Conservation (phyloP, 331 rosid genomes). For the Arachis monticola region DNA sequence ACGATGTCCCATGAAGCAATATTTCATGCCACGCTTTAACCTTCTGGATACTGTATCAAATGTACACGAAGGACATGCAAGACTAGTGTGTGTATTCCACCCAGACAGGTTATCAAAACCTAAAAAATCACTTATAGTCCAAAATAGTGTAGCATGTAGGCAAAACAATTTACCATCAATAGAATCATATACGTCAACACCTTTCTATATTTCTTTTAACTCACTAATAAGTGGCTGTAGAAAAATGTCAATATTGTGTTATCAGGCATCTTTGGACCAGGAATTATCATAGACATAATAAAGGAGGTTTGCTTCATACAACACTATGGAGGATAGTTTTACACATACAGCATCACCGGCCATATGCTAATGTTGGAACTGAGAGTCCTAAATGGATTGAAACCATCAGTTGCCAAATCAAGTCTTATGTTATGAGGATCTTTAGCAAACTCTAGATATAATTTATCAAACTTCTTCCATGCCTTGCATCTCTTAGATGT, state of each 20-base stretch:
- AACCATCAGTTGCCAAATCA: background rate
- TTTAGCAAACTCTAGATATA: background rate
- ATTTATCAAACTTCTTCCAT: conserved; percentile 1
- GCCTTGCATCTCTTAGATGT: background rate
- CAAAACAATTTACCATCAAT: background rate
- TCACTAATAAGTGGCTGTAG: background rate
- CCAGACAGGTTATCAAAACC: no score
- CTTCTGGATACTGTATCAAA: no score
- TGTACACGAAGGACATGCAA: no score
- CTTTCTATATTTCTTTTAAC: background rate
- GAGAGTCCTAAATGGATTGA: conserved; percentile 1
- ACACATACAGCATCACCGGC: background rate
- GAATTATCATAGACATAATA: background rate
- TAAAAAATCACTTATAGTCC: background rate
- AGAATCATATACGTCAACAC: background rate
- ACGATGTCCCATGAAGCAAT: no score
- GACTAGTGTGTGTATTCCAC: no score
- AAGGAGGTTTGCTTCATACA: background rate
- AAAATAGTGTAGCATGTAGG: background rate
- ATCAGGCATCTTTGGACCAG: conserved; percentile 1
- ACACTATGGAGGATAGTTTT: background rate
- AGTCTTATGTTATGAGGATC: background rate
- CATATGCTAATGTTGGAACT: conserved; percentile 1
- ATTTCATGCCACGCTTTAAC: no score
- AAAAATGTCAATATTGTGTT: background rate